These are phyloP conservation scores for Serendipita sp. DNA, from an alignment of 768 basidiomycete species.

Conservation along the genomic window DNA sequence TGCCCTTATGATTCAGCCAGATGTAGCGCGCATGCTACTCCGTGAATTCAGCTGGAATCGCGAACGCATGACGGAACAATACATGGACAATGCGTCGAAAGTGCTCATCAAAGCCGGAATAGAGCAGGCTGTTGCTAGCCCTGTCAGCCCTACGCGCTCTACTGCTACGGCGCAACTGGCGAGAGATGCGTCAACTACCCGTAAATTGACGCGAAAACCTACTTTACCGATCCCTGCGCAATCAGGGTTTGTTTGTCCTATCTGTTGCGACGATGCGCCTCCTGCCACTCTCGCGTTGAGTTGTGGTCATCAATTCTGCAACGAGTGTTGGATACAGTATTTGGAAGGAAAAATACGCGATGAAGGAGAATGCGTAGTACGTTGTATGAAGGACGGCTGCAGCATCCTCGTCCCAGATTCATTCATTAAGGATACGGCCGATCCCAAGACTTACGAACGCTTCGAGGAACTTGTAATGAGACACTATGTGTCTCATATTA, in stretches of 20 bases:
- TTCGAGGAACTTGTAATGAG: conserved; percentile 80
- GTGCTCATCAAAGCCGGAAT: conserved; percentile 66
- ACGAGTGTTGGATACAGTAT: conserved; percentile 72
- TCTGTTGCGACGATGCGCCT: conserved; percentile 73
- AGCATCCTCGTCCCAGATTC: conserved; percentile 43
- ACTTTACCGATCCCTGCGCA: conserved; percentile 11
- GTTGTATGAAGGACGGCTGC: conserved; percentile 73
- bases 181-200: conserved; percentile 20
- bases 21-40: conserved; percentile 60
- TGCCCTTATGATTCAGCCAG: conserved; percentile 26
- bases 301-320: conserved; percentile 77
- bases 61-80: conserved; percentile 88
- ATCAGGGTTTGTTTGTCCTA: conserved; percentile 53
- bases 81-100: conserved; percentile 76
- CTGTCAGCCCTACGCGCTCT: conserved; percentile 24
- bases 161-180: conserved; percentile 22
- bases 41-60: conserved; percentile 88
- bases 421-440: conserved; percentile 42
- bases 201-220: conserved; percentile 17
- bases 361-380: conserved; percentile 54
- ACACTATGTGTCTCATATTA: conserved; percentile 74
- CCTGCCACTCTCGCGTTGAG: conserved; percentile 47
- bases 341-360: conserved; percentile 63
- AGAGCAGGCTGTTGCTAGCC: conserved; percentile 12
- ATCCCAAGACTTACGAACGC: conserved; percentile 37